These are phyloP conservation scores for Luffa acutangula DNA, from an alignment of 306 rosid genomes.

Conservation along the genomic window DNA sequence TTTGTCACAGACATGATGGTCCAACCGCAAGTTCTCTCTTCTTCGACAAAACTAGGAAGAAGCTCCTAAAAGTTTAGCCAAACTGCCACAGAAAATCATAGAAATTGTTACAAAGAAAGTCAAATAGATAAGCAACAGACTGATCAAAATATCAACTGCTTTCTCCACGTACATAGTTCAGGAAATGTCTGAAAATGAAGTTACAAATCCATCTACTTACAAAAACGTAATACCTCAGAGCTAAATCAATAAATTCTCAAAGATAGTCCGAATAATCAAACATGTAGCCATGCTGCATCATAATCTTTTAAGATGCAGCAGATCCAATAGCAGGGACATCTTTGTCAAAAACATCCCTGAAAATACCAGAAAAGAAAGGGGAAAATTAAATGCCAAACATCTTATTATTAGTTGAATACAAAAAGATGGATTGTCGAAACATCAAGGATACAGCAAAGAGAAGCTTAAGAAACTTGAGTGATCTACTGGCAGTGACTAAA, in stretches of 20 bases:
- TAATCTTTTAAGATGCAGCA: conserved; percentile 19
- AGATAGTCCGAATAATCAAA: conserved; percentile 29
- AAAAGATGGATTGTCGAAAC: neutral
- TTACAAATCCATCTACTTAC: conserved; percentile 35
- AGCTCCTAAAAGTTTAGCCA: conserved; percentile 27
- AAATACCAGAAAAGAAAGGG: neutral
- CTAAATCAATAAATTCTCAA: conserved; percentile 23
- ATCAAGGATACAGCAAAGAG: neutral
- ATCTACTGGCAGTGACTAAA: neutral
- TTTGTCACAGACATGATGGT: conserved; percentile 31
- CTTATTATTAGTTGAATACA: neutral
- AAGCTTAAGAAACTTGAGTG: neutral
- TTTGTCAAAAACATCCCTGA: neutral
- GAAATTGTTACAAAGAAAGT: conserved; percentile 13
- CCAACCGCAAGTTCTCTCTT: conserved; percentile 16
- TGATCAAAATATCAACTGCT: neutral
- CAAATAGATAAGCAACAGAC: conserved; percentile 13
- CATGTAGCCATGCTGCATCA: conserved; percentile 27
- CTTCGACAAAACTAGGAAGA: conserved; percentile 23
- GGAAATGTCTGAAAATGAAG: conserved; percentile 20
- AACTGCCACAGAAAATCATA: conserved; percentile 26
- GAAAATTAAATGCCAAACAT: neutral
- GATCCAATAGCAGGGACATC: conserved; percentile 12
- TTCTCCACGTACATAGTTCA: conserved; percentile 25
- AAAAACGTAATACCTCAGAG: conserved; percentile 26